Evolutionary conservation across 2,329 filamentous ascomycete species (phyloP).

Genomic region (Aspergillus piperis): DNA sequence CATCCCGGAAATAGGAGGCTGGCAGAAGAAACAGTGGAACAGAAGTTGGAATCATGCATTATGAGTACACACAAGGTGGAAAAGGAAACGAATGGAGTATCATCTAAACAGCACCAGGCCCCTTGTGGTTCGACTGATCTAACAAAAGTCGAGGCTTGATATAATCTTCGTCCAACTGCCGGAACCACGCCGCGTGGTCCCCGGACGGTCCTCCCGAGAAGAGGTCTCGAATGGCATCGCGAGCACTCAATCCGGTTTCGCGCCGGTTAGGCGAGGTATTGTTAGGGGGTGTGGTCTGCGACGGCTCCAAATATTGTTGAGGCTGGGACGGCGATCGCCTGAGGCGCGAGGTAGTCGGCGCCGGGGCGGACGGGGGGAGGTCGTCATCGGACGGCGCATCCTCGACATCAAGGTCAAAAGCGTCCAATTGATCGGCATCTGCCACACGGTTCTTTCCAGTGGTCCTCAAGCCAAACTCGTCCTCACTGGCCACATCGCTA

Average conservation of each 20-base stretch:
- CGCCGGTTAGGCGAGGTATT: slow-evolving; percentile 34
- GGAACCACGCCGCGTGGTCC: slow-evolving; percentile 86
- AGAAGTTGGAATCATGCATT: slow-evolving; percentile 10
- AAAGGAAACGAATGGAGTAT: background rate
- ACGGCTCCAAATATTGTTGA: slow-evolving; percentile 26
- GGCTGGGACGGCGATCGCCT: slow-evolving; percentile 42
- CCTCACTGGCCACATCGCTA: slow-evolving; percentile 48
- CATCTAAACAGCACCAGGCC: slow-evolving; percentile 41
- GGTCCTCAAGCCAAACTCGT: slow-evolving; percentile 51
- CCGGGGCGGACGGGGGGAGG: slow-evolving; percentile 57
- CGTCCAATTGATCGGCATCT: slow-evolving; percentile 30
- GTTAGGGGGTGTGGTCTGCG: slow-evolving; percentile 21
- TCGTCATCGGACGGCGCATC: slow-evolving; percentile 56
- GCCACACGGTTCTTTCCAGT: slow-evolving; percentile 40
- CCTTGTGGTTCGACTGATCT: slow-evolving; percentile 61
- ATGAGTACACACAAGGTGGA: slow-evolving; percentile 14
- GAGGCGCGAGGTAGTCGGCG: slow-evolving; percentile 26
- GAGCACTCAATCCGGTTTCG: slow-evolving; percentile 62
- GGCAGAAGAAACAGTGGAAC: background rate
- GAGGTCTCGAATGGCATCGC: slow-evolving; percentile 76
- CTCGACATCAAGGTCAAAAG: slow-evolving; percentile 45
- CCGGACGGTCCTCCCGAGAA: slow-evolving; percentile 71
- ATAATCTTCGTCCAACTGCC: slow-evolving; percentile 91
- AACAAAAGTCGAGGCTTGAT: slow-evolving; percentile 89
- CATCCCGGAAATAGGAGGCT: background rate